Evolutionary conservation across 176 grass and related monocot genomes (phyloP), one percentile per base, ranked within the genome.

Genomic region (Aegilops sharonensis): DNA sequence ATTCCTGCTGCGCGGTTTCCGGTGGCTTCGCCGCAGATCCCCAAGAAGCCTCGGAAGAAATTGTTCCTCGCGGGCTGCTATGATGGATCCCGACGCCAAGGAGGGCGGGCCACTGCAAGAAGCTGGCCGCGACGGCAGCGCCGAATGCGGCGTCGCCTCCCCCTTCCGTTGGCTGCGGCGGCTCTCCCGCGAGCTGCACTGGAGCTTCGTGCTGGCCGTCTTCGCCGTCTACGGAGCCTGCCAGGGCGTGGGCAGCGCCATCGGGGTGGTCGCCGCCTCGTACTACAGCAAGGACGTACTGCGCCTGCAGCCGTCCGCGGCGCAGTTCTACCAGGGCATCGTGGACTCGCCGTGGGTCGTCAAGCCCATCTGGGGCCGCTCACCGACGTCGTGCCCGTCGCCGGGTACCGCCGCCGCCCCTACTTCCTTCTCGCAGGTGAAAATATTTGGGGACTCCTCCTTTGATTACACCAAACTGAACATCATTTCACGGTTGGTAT

Each of bases 231-330:
- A 98, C 79, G 96, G 96, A 10, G 71, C 94, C 65, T 95, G 93
- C 86, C 93, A 92, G 78, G 95, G 95, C 29, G 75, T 94, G 61
- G 93, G 90, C 73, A 83, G 91, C 56, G 88, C 91, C 83, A 70
- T 95, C 61, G 81, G 67, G 27, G 56, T 79, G 13, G 95, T 98
- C 79, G 95, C 93, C 17, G 82, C 86, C 20, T 84, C 81, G 78
- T 98, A 92, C 90, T 98, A 95, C 87, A 94, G 90, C 93, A 98
- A 98, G 89, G 93, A 95, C 84, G 96, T 92, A 52, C 93, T 92
- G 75, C 92, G 60, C 83, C 61, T 95, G 65, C 93, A 94, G 85
- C 96, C 96, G 18, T 92, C 93, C 11, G 79, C 72, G 30, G 89
- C 96, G 2, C 96, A 95, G 78, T 92, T 98, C 65, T 95, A 95